Conservation (phyloP, 805 yeast species). For the Saccharomyces jurei region DNA sequence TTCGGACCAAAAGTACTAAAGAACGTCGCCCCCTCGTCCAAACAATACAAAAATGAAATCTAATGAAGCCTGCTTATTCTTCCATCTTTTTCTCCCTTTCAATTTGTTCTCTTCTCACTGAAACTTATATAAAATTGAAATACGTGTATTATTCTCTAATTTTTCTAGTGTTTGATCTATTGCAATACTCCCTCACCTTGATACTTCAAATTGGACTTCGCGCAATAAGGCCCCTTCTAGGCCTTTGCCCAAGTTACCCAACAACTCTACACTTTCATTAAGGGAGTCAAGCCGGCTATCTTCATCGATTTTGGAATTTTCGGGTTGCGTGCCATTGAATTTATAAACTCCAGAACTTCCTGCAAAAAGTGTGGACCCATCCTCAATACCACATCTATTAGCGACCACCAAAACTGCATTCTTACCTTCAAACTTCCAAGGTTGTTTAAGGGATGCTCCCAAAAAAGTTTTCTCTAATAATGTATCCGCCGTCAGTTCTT, state of each 20-base stretch:
- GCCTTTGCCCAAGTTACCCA: conserved; percentile 55
- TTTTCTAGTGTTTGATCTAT: not conserved
- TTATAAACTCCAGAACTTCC: conserved; percentile 58
- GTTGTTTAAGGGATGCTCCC: conserved; percentile 15
- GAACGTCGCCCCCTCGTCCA: not conserved
- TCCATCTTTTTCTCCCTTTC: too few species aligned
- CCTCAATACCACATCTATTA: conserved; percentile 77
- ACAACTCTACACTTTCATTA: conserved; percentile 44
- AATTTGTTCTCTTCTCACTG: too few species aligned
- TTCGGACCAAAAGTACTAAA: not conserved
- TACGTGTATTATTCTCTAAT: not conserved
- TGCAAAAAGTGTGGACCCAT: conserved; percentile 42
- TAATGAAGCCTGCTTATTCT: not conserved
- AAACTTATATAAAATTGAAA: not conserved
- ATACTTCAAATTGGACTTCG: conserved; percentile 41
- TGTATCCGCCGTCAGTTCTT: conserved; percentile 12
- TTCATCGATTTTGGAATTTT: conserved; percentile 2
- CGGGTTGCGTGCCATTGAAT: conserved; percentile 37
- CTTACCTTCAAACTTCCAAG: conserved; percentile 23
- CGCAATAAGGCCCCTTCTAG: conserved; percentile 56
- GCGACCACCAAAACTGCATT: conserved; percentile 43
- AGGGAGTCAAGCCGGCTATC: conserved; percentile 32
- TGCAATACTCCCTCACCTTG: conserved; percentile 7
- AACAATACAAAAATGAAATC: not conserved
- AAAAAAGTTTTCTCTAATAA: conserved; percentile 11